Evolutionary conservation across 257 asterid genomes (phyloP), one percentile per base, ranked within the genome.

Genomic region (Cinchona pubescens): DNA sequence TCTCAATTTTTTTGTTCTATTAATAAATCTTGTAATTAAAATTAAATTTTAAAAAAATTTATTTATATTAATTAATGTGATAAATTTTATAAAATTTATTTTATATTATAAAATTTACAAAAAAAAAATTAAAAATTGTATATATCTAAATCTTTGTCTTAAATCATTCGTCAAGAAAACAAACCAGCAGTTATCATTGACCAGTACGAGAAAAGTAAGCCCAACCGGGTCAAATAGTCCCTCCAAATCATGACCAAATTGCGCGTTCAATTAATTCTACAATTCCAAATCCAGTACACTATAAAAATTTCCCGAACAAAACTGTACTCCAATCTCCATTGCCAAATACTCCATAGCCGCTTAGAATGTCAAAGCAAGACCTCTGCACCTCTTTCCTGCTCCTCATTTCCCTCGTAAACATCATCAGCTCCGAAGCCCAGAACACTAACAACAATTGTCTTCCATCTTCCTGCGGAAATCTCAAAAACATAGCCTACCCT

Each of bases 401-500:
- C 66, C 45, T 83, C 12, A 66, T 72, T 61, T 78, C 15, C 78
- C 42, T 60, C 53, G 43, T 46, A 30, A 40, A 9, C 64, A 45
- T 49, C 69, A 67, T 49, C 69, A 62, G 29, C 35, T 82, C 79
- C 83, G 64, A 49, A 84, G 88, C 90, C 30, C 80, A 76, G 79
- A 80, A 64, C 42, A 34, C 27, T 1, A 21, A 16, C 23, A 63
- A 5, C 21, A 63, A 49, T 3, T 87, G 94, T 79, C 34, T 71
- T 62, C 75, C 89, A 60, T 88, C 96, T 61, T 84, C 78, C 0
- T 88, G 96, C 66, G 94, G 96, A 18, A 68, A 76, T 30, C 72
- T 82, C 25, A 34, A 0, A 65, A 60, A 70, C 68, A 85, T 90
- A 55, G 83, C 71, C 83, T 87, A 74, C 79, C 96, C 94, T 25